Percentiles rank a stretch among this genome's conserved stretches.
Conservation (phyloP, 257 asterid species). For the Ajuga chamaepitys region DNA sequence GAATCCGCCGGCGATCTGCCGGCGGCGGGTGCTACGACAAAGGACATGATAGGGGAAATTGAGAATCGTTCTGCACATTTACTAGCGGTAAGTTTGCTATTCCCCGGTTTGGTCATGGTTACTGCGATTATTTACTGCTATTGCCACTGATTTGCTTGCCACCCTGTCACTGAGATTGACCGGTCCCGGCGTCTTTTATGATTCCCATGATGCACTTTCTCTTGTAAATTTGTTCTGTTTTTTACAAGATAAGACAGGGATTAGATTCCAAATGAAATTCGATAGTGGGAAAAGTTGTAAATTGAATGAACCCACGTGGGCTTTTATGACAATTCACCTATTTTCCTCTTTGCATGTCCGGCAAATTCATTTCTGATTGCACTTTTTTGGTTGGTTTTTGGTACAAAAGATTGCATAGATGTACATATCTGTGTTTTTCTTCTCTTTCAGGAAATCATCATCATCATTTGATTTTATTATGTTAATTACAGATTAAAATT, state of each 20-base stretch:
- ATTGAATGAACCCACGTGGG: slow-evolving; percentile 26
- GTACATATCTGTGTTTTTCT: not conserved
- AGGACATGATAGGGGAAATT: slow-evolving; percentile 92
- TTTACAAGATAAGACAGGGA: slow-evolving; percentile 35
- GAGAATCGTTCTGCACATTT: slow-evolving; percentile 82
- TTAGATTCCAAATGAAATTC: slow-evolving; percentile 29
- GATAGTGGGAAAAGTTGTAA: slow-evolving; percentile 18
- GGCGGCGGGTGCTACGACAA: slow-evolving; percentile 33
- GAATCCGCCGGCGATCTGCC: slow-evolving; percentile 38
- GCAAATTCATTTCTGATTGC: not conserved
- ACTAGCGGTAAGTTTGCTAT: slow-evolving; percentile 49
- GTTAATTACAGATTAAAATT: slow-evolving; percentile 55
- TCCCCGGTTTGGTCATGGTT: slow-evolving; percentile 9
- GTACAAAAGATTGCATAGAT: not conserved
- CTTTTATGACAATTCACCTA: slow-evolving; percentile 6
- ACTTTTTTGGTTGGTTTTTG: not conserved
- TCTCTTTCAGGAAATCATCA: not conserved
- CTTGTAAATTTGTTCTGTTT: slow-evolving; percentile 23
- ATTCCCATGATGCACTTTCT: slow-evolving; percentile 14
- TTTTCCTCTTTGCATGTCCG: not conserved
- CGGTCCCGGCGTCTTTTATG: slow-evolving; percentile 24
- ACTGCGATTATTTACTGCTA: slow-evolving; percentile 29
- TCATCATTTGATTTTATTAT: slow-evolving; percentile 1
- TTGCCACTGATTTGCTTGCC: slow-evolving; percentile 26
- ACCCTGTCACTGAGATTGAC: slow-evolving; percentile 25